Conservation (phyloP, 176 grass and related monocot genomes). For the Hordeum marinum region DNA sequence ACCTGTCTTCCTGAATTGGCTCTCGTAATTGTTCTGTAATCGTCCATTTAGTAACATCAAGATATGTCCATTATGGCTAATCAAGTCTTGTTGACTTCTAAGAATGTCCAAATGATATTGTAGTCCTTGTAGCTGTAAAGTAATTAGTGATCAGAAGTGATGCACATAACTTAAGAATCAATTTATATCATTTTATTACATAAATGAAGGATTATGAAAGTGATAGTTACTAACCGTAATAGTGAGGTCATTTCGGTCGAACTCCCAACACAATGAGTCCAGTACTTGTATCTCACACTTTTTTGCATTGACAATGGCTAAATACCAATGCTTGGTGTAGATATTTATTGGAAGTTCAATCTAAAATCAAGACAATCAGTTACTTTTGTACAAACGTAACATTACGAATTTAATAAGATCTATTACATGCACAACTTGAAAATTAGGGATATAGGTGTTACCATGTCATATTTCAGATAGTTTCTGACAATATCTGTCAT, state of each 20-base stretch:
- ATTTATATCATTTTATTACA: background rate
- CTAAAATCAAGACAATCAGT: background rate
- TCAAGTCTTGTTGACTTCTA: background rate
- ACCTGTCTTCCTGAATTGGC: background rate
- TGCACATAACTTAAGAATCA: background rate
- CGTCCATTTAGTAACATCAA: background rate
- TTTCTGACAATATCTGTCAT: background rate
- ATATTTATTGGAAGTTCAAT: constrained; percentile 1
- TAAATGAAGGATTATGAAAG: background rate
- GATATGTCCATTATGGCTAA: background rate
- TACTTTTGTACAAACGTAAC: background rate
- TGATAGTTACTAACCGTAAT: background rate
- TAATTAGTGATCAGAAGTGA: background rate
- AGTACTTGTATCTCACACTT: background rate
- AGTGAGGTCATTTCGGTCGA: background rate
- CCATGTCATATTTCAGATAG: background rate
- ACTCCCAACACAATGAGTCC: background rate
- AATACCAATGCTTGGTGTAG: background rate
- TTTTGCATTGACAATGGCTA: background rate
- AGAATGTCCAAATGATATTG: constrained; percentile 1
- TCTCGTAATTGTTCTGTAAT: background rate
- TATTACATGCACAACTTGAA: background rate
- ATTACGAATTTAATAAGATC: background rate
- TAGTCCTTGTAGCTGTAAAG: background rate
- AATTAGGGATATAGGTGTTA: background rate